phyloP scores from a whole-genome alignment of 2,329 filamentous ascomycete species.

The Pyrenochaeta sp. region DNA sequence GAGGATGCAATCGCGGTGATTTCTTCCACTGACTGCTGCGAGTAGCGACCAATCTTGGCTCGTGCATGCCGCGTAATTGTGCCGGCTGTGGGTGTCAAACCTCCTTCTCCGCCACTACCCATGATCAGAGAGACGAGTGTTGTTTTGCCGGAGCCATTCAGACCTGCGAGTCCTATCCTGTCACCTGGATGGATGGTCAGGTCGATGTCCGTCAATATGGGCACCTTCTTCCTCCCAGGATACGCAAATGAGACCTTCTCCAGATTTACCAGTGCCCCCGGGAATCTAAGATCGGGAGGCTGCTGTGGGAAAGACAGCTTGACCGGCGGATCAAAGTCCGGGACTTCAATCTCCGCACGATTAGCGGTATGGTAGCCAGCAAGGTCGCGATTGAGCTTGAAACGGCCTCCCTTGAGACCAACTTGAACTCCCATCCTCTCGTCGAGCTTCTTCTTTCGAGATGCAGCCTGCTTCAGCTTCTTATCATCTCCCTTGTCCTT shows the following conservation, averaged over 20 bases:
- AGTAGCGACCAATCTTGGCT: constrained; percentile 77
- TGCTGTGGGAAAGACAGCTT: constrained; percentile 67
- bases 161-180: constrained; percentile 76
- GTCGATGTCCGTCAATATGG: constrained; percentile 68
- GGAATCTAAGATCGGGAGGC: constrained; percentile 75
- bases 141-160: constrained; percentile 85
- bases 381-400: constrained; percentile 82
- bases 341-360: constrained; percentile 76
- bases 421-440: constrained; percentile 81
- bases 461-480: constrained; percentile 85
- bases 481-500: constrained; percentile 83
- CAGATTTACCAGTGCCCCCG: constrained; percentile 75
- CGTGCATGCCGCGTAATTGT: constrained; percentile 72
- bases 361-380: constrained; percentile 58
- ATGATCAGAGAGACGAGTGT: constrained; percentile 77
- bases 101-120: constrained; percentile 51
- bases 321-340: constrained; percentile 64
- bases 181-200: constrained; percentile 77
- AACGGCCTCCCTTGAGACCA: constrained; percentile 73
- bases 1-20: constrained; percentile 66
- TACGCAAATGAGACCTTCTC: constrained; percentile 76
- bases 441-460: constrained; percentile 83
- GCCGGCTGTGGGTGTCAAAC: constrained; percentile 65
- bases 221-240: constrained; percentile 49
- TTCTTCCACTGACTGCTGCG: constrained; percentile 78